A percentile compares a stretch with the other conserved stretches of the same genome.
Conservation (phyloP, 192 early-diverging fungal species). For the Coemansia sp. region DNA sequence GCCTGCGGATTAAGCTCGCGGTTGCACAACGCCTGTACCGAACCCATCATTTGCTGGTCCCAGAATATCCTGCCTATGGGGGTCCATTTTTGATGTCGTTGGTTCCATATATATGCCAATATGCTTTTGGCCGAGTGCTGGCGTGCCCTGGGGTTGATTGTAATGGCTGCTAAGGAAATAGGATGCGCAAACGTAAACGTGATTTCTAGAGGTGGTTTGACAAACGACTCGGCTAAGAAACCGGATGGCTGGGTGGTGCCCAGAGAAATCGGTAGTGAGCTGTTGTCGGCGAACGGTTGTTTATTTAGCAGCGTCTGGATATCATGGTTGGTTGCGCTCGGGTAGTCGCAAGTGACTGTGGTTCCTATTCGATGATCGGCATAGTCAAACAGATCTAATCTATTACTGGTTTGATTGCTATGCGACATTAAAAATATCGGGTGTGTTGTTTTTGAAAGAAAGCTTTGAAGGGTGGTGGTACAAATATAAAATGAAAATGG, state of each 20-base stretch:
- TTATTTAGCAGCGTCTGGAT: background rate
- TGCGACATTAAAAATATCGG: too few species aligned
- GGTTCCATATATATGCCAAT: background rate
- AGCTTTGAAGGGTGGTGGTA: too few species aligned
- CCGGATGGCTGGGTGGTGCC: background rate
- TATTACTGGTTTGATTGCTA: too few species aligned
- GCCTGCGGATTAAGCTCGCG: background rate
- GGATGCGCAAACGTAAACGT: background rate
- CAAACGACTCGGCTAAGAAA: slow-evolving; percentile 14
- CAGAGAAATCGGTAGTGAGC: background rate
- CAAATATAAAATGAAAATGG: too few species aligned
- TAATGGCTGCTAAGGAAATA: slow-evolving; percentile 9
- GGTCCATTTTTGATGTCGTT: background rate
- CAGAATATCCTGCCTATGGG: background rate
- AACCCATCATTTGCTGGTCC: background rate
- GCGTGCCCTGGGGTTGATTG: slow-evolving; percentile 5
- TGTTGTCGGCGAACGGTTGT: background rate
- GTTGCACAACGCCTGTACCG: slow-evolving; percentile 4
- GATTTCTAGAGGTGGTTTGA: slow-evolving; percentile 9
- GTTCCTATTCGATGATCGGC: slow-evolving; percentile 8
- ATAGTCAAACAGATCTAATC: background rate
- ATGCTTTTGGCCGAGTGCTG: slow-evolving; percentile 1
- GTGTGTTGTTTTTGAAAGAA: too few species aligned
- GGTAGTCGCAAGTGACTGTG: background rate
- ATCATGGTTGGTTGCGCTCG: slow-evolving; percentile 1